These are phyloP conservation scores for Tetradesmus obliquus DNA, from an alignment of 139 green algal genomes.

Conservation along the genomic window DNA sequence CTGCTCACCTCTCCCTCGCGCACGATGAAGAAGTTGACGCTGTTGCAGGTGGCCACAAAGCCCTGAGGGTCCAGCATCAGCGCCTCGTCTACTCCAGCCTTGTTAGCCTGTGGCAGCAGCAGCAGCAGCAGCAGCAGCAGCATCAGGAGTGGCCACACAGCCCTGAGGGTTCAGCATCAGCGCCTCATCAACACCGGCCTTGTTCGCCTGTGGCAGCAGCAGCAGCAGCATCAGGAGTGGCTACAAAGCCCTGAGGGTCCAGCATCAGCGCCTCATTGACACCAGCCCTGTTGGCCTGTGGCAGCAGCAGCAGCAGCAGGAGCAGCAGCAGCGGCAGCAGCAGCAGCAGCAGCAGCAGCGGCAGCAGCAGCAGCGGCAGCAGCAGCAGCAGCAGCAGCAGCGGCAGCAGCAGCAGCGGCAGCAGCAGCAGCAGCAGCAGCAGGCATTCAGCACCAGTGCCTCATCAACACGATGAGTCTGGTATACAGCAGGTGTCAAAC, in stretches of 20 bases:
- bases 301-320: neutral
- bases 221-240: constrained; percentile 56
- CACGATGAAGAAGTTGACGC: constrained; percentile 87
- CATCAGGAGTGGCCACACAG: constrained; percentile 39
- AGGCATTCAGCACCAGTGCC: constrained; percentile 83
- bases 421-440: constrained; percentile 60
- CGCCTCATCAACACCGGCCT: constrained; percentile 74
- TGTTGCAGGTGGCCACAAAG: constrained; percentile 92
- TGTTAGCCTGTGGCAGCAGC: constrained; percentile 64
- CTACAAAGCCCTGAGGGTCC: constrained; percentile 86
- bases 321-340: constrained; percentile 1
- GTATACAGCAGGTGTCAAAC: neutral
- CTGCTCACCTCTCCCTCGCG: constrained; percentile 60
- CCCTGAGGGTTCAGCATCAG: constrained; percentile 86
- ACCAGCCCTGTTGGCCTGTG: constrained; percentile 72
- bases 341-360: constrained; percentile 75
- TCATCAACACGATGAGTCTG: constrained; percentile 63
- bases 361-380: constrained; percentile 69
- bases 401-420: constrained; percentile 67
- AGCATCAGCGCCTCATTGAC: constrained; percentile 85
- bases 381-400: constrained; percentile 35
- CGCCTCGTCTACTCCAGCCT: constrained; percentile 75
- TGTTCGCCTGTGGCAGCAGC: constrained; percentile 64
- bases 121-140: constrained; percentile 1
- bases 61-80: constrained; percentile 87